These are phyloP conservation scores for Scytalidium lignicola DNA, from an alignment of 2,329 filamentous ascomycete species.

Conservation along the genomic window DNA sequence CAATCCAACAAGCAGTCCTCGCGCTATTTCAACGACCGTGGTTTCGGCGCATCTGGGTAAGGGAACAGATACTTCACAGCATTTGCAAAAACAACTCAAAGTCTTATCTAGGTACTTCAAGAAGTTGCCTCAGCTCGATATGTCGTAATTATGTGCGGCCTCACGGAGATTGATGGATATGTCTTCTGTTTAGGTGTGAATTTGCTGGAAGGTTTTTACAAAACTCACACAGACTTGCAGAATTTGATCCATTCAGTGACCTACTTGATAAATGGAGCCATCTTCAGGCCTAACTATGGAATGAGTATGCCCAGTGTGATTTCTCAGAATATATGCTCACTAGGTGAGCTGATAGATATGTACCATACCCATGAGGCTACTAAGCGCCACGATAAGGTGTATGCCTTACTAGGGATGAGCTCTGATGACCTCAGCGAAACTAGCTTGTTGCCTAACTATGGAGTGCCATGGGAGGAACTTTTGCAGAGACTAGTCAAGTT, in stretches of 20 bases:
- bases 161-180: slow-evolving; percentile 5
- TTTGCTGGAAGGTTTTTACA: not conserved
- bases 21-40: slow-evolving; percentile 1
- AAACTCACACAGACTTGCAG: slow-evolving; percentile 1
- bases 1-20: not conserved
- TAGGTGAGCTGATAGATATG: slow-evolving; percentile 13
- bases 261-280: slow-evolving; percentile 4
- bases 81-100: slow-evolving; percentile 1
- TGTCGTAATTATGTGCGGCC: slow-evolving; percentile 8
- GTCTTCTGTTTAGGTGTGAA: slow-evolving; percentile 2
- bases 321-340: slow-evolving; percentile 6
- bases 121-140: slow-evolving; percentile 12
- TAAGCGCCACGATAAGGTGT: slow-evolving; percentile 6
- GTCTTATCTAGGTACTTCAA: slow-evolving; percentile 8
- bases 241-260: slow-evolving; percentile 5
- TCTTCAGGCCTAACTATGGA: slow-evolving; percentile 5
- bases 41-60: slow-evolving; percentile 2
- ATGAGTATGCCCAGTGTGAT: not conserved
- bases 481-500: slow-evolving; percentile 10
- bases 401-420: slow-evolving; percentile 4
- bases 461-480: slow-evolving; percentile 7
- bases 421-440: slow-evolving; percentile 6
- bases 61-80: not conserved
- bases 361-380: slow-evolving; percentile 11
- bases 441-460: slow-evolving; percentile 9